Evolutionary conservation across 257 asterid genomes (phyloP), one percentile per base, ranked within the genome.

Genomic region (Mitragyna speciosa): DNA sequence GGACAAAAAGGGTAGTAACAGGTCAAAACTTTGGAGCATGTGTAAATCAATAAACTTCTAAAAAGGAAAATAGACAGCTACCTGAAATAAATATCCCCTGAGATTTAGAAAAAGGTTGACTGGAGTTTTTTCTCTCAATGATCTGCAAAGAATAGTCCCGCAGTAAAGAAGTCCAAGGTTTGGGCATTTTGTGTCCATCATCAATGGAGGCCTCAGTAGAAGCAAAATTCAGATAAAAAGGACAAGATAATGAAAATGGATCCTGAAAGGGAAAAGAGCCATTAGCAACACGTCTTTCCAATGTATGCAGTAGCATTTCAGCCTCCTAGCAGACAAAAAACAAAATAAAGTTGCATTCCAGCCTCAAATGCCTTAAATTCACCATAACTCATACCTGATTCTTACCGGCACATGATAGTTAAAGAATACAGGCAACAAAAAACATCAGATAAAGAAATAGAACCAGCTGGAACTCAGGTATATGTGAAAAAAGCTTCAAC

Each of bases 101-200:
- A 72, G 90, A 82, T 75, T 78, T 87, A 73, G 91, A 80, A 77
- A 82, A 77, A 58, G 83, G 45, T 59, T 82, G 74, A 82, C 86
- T 63, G n/a, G 89, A 83, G 76, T 88, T 89, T 69, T 77, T 83
- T 83, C 79, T 91, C 71, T 84, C 91, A 51, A 85, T 64, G 66
- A 89, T 79, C 67, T 70, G 80, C 73, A 81, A 81, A 73, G 81
- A 89, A 82, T 89, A 89, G 85, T 89, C 89, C 69, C 82, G 85
- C 66, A 88, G 80, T 72, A 91, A 86, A 68, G 88, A 84, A 76
- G 86, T 78, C 96, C 98, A 94, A 70, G 87, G 33, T 76, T 80
- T 84, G 68, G 79, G 73, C 72, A 69, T 83, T 82, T 79, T 30
- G 48, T 81, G 81, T 31, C 79, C 87, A 70, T 86, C 92, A 70